Percentiles rank a stretch among this genome's conserved stretches.
phyloP scores from a whole-genome alignment of 495 filamentous ascomycete species.

The Neurospora hispaniola region DNA sequence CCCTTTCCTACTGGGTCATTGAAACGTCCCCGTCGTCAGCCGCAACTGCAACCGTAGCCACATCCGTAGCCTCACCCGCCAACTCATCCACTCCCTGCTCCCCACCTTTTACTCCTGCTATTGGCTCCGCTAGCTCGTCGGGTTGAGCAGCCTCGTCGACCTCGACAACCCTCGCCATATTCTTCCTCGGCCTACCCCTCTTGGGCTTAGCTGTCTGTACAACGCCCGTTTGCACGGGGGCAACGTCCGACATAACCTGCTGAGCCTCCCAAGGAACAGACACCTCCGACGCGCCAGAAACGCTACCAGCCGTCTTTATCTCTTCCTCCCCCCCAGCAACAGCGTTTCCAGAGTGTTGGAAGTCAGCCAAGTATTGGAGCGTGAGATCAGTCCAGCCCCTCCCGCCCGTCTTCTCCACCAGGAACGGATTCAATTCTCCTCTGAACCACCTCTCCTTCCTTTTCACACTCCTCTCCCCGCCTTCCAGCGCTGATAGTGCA shows the following conservation, averaged over 20 bases:
- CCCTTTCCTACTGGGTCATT: background rate
- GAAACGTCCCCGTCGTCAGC: background rate
- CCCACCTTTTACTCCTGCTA: background rate
- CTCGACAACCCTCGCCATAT: background rate
- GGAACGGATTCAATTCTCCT: slow-evolving; percentile 47
- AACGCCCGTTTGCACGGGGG: background rate
- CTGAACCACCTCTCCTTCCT: slow-evolving; percentile 73
- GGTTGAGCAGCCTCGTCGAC: background rate
- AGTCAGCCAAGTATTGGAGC: background rate
- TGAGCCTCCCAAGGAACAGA: background rate
- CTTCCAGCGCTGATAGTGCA: slow-evolving; percentile 74
- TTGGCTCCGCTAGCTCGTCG: background rate
- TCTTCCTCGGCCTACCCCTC: background rate
- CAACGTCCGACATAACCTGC: background rate
- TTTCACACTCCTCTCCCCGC: slow-evolving; percentile 58
- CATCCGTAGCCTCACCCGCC: background rate
- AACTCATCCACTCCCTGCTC: background rate
- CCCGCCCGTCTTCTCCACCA: slow-evolving; percentile 58
- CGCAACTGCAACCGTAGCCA: background rate
- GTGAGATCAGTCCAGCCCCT: slow-evolving; percentile 47
- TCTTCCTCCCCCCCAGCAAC: background rate
- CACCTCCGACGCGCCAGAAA: background rate
- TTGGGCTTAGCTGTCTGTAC: background rate
- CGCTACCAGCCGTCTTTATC: background rate
- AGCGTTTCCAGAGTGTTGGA: background rate